Conservation (phyloP, 1,139 yeast genomes). For the Blastobotrys malaysiensis region DNA sequence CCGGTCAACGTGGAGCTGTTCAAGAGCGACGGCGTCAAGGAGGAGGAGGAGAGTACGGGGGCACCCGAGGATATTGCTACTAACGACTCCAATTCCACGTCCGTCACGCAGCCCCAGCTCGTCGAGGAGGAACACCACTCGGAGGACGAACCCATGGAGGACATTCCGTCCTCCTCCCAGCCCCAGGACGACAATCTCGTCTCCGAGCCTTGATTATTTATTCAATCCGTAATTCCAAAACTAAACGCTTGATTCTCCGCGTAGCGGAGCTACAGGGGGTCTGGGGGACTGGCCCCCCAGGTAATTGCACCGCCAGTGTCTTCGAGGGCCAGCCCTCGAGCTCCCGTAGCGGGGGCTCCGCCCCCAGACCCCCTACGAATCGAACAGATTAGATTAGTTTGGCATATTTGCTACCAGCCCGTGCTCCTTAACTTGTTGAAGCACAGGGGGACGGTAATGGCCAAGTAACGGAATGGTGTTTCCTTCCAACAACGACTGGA, state of each 20-base stretch:
- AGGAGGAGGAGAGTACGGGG: constrained; percentile 1
- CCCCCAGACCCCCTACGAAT: not conserved
- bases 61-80: not conserved
- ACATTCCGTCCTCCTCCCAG: not conserved
- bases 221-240: not conserved
- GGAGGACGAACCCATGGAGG: not conserved
- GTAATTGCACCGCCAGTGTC: not conserved
- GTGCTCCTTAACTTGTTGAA: no score
- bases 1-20: constrained; percentile 8
- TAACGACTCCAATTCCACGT: not conserved
- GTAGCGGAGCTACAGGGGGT: not conserved
- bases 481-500: no score
- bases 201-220: not conserved
- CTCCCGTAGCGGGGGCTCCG: not conserved
- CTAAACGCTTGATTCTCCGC: no score
- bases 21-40: constrained; percentile 2
- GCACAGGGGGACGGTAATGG: no score
- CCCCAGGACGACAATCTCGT: not conserved
- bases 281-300: no score
- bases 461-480: no score
- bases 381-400: no score
- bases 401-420: no score
- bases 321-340: not conserved
- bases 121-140: not conserved
- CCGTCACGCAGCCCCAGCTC: not conserved